A percentile compares a stretch with the other conserved stretches of the same genome.
Evolutionary conservation across 441 rosid genomes (phyloP).

Genomic region (Mallotus japonicus): DNA sequence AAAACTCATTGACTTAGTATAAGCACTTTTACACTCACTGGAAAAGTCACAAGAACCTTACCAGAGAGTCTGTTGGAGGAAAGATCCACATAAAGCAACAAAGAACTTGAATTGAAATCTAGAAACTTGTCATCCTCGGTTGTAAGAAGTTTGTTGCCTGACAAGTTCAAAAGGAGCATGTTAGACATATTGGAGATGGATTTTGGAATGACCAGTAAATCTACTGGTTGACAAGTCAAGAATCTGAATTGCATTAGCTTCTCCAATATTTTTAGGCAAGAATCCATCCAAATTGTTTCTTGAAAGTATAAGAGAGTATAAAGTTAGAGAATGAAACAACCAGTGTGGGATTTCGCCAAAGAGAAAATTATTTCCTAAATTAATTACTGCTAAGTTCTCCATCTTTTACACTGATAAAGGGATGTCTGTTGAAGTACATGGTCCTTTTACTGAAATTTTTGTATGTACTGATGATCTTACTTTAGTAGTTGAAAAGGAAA

Average conservation of each 20-base stretch:
- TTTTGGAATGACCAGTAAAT: constrained; percentile 29
- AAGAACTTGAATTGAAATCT: constrained; percentile 8
- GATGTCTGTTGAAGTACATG: too few species aligned
- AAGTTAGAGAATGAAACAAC: constrained; percentile 8
- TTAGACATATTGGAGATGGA: constrained; percentile 27
- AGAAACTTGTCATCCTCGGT: constrained; percentile 32
- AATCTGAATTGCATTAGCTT: too few species aligned
- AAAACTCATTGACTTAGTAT: constrained; percentile 29
- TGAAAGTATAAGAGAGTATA: constrained; percentile 31
- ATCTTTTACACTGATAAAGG: constrained; percentile 13
- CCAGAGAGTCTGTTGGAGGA: constrained; percentile 38
- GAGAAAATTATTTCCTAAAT: constrained; percentile 1
- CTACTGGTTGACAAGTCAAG: too few species aligned
- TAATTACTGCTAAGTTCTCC: background rate
- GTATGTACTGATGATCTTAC: too few species aligned
- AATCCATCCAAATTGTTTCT: constrained; percentile 28
- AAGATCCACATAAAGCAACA: constrained; percentile 6
- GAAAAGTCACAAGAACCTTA: constrained; percentile 29
- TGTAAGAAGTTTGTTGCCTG: constrained; percentile 29
- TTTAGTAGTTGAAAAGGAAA: too few species aligned
- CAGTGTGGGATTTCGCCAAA: constrained; percentile 12
- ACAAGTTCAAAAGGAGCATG: constrained; percentile 21
- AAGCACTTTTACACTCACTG: constrained; percentile 10
- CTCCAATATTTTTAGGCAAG: too few species aligned
- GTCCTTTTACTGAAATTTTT: too few species aligned